Evolutionary conservation across 176 grass and related monocot species (phyloP), one percentile per base, ranked within the genome.

Genomic region (Aegilops sharonensis): DNA sequence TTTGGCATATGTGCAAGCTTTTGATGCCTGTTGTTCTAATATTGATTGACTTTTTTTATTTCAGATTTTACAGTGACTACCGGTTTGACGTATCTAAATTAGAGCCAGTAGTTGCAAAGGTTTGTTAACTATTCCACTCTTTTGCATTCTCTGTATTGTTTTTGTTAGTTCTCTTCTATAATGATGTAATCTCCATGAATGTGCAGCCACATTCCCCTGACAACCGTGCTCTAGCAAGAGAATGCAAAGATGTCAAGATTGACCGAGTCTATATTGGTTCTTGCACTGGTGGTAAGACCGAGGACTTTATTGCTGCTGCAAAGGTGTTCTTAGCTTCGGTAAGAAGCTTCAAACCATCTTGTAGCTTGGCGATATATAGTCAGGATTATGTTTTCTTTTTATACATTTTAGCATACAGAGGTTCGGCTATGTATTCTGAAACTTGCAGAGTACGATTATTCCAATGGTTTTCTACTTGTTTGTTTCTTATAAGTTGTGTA

Each of bases 161-260:
- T 78, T 59, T 71, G 23, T 48, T 89, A 11, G 62, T 69, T 86
- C 78, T 48, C 1, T 40, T 68, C 25, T 67, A 66, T 45, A 54
- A 34, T 4, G 52, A 43, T 73, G 29, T 73, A n/a, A 62, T 74
- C 18, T 54, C 78, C 23, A 8, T 79, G 42, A 50, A 78, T 52
- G 39, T 91, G 36, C 90, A 98, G 97, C 94, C 97, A 13, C 97
- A 98, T 94, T 98, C 97, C 5, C 97, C 97, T 87, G 97, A 98
- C 67, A 98, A 95, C 82, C 90, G 90, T 72, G 94, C 93, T 81
- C 79, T 92, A 85, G 93, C 97, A 91, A 98, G 92, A 92, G 96
- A 95, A 77, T 98, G 97, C 92, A 95, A 92, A 77, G 90, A 95
- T 78, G 94, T 98, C 34, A 98, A 94, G 90, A 91, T 95, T 80